A percentile compares a stretch with the other conserved stretches of the same genome.
These are phyloP conservation scores for Papiliotrema flavescens DNA, from an alignment of 1,284 basidiomycete genomes.

Conservation along the genomic window DNA sequence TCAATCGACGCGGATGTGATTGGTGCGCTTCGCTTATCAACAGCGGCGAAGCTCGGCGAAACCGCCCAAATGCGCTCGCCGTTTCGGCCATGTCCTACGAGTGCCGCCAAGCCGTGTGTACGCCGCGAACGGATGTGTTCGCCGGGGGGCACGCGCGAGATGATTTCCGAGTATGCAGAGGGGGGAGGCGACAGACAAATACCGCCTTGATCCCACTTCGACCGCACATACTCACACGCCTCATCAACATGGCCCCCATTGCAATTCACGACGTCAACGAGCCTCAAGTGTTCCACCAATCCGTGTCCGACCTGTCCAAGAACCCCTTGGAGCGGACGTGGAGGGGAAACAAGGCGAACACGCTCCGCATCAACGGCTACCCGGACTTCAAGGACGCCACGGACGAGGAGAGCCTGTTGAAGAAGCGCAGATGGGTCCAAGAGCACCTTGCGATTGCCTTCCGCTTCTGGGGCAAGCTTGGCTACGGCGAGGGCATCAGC, in stretches of 20 bases:
- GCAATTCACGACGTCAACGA: constrained; percentile 1
- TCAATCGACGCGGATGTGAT: neutral
- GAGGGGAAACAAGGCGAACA: constrained; percentile 36
- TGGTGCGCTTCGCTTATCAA: neutral
- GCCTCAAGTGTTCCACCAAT: constrained; percentile 15
- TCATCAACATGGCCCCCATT: constrained; percentile 9
- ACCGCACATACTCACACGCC: neutral
- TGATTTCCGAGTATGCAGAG: too few relatives aligned
- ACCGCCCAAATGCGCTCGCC: too few relatives aligned
- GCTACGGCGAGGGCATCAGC: constrained; percentile 36
- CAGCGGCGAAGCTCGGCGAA: neutral
- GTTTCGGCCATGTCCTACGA: too few relatives aligned
- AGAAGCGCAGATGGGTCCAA: constrained; percentile 41
- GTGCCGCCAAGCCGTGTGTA: too few relatives aligned
- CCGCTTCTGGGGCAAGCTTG: constrained; percentile 40
- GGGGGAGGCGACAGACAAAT: too few relatives aligned
- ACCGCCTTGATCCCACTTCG: too few relatives aligned
- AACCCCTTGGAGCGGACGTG: constrained; percentile 32
- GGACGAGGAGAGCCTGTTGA: constrained; percentile 25
- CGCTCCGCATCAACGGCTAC: constrained; percentile 21
- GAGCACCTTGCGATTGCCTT: constrained; percentile 38
- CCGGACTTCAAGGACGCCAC: constrained; percentile 28
- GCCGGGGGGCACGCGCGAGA: neutral
- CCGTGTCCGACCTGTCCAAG: constrained; percentile 16
- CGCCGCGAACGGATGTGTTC: too few relatives aligned